Evolutionary conservation across 2,329 filamentous ascomycete species (phyloP), one percentile per base, ranked within the genome.

Genomic region (Hymenoscyphus scutula): DNA sequence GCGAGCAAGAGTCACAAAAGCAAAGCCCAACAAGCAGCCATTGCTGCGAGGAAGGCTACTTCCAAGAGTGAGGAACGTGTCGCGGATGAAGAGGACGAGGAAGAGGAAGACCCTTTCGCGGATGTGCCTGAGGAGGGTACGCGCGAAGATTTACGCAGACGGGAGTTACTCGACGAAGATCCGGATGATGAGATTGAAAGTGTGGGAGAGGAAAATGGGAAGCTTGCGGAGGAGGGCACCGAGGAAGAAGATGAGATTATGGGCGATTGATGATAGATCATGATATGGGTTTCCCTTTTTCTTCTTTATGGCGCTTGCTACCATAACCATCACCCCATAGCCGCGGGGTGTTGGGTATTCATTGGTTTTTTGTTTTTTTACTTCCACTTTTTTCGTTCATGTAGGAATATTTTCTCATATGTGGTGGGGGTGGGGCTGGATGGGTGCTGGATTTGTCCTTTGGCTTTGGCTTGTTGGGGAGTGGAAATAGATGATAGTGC

Each of bases 81-180:
- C 2, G 73, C 70, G 15, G 71, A 74, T 17, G 71, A 73, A 23
- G 68, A 70, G 7, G 70, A 74, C 2, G 72, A 74, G 10, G 41
- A 48, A 19, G 41, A 48, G 3, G 66, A 72, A 6, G 68, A 72
- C 65, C 79, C 81, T 41, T 79, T 80, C 61, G 79, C 80, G 41
- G 80, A 81, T 29, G 75, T 74, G 64, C 81, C 79, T 0, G 84
- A 85, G 66, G 85, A 87, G 69, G 85, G 83, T 57, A 85, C 83
- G 3, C 76, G 74, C 13, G 85, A 87, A 70, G 84, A 88, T 63
- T 74, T 87, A 34, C 77, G 81, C 30, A 77, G 80, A 60, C 77
- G 82, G 58, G 85, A 84, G 70, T 73, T 87, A 60, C 66, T 86
- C 27, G 84, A 83, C 5, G 82, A 84, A 5, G 82, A 84, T 60